phyloP scores from a whole-genome alignment of 768 basidiomycete species.

The Xanthoconium purpureum region DNA sequence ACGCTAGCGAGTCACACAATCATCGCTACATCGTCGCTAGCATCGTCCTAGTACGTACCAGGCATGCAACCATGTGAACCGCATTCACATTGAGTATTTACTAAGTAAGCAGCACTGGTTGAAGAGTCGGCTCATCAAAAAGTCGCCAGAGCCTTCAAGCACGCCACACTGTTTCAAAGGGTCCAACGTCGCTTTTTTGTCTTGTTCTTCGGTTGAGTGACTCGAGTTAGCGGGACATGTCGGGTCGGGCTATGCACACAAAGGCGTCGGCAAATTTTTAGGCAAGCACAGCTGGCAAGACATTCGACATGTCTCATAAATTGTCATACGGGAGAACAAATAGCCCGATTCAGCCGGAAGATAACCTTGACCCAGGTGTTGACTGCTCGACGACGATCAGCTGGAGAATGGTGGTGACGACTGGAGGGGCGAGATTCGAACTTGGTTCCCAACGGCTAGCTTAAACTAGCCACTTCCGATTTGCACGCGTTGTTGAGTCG shows the following conservation, averaged over 20 bases:
- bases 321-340: constrained; percentile 7
- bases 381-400: background rate
- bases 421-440: background rate
- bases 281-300: background rate
- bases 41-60: no score
- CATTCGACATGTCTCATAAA: constrained; percentile 6
- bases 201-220: background rate
- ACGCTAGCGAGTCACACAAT: no score
- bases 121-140: background rate
- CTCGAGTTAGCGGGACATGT: background rate
- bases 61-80: no score
- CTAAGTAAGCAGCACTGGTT: background rate
- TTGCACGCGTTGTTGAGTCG: background rate
- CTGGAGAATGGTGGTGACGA: background rate
- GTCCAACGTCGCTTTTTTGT: background rate
- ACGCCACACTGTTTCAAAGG: constrained; percentile 7
- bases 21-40: no score
- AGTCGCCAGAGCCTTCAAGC: background rate
- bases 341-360: background rate
- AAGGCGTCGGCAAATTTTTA: constrained; percentile 3
- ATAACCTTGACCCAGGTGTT: background rate
- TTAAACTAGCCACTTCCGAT: background rate
- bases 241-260: constrained; percentile 11
- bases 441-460: background rate
- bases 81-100: no score